Conservation (phyloP, 129 eudicot genomes). For the Lonicera japonica region DNA sequence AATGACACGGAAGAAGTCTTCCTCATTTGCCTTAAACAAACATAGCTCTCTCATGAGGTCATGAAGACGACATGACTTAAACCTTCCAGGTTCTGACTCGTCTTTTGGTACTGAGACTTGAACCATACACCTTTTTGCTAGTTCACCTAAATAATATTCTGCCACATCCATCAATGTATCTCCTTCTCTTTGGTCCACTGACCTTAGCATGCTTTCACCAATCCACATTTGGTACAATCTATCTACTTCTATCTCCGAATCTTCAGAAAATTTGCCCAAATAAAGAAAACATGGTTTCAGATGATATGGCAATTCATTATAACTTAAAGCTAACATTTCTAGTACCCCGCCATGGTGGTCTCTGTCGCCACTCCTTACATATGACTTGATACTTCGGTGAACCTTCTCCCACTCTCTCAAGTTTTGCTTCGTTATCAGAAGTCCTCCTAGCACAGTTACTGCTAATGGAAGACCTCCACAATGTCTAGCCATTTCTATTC, state of each 20-base stretch:
- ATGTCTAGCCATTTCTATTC: neutral
- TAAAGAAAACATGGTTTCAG: constrained; percentile 8
- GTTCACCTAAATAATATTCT: constrained; percentile 3
- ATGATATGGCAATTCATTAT: constrained; percentile 5
- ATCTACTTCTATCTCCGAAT: neutral
- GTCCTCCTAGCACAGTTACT: constrained; percentile 7
- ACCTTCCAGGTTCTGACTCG: neutral
- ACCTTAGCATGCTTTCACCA: constrained; percentile 22
- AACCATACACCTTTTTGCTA: neutral
- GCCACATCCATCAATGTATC: constrained; percentile 16
- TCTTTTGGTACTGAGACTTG: neutral
- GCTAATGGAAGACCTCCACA: constrained; percentile 10
- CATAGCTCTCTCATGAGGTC: constrained; percentile 22
- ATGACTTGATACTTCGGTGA: neutral
- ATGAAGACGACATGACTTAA: constrained; percentile 13
- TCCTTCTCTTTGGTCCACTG: constrained; percentile 7
- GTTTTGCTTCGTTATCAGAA: neutral
- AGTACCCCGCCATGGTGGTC: neutral
- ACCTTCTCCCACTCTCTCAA: constrained; percentile 1
- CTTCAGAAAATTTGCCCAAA: neutral
- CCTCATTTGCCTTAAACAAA: no score
- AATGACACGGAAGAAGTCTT: constrained; percentile 1
- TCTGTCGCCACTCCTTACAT: neutral
- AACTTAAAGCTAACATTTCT: constrained; percentile 2
- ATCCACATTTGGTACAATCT: constrained; percentile 18